These are phyloP conservation scores for Solanum appendiculatum DNA, from an alignment of 257 asterid genomes.

Conservation along the genomic window DNA sequence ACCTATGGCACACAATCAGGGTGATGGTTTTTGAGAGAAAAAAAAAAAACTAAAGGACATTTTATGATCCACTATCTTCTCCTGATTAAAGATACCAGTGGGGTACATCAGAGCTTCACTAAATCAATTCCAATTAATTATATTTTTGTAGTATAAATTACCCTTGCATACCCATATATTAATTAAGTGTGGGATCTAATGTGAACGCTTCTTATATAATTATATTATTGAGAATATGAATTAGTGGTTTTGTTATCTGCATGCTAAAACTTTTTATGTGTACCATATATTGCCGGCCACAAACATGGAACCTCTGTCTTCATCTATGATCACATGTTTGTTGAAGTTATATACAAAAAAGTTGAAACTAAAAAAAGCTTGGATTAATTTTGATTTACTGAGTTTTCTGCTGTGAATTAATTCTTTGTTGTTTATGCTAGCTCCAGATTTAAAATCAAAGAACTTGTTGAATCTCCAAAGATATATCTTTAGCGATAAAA, in stretches of 20 bases:
- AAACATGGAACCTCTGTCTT: not conserved
- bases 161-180: not conserved
- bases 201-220: not conserved
- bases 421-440: not conserved
- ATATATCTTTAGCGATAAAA: not conserved
- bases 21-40: too few relatives aligned
- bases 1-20: too few relatives aligned
- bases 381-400: not conserved
- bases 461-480: not conserved
- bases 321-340: not conserved
- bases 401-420: not conserved
- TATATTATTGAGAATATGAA: not conserved
- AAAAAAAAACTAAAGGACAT: too few relatives aligned
- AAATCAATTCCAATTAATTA: not conserved
- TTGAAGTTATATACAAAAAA: not conserved
- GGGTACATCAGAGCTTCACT: not conserved
- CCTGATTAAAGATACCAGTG: not conserved
- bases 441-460: not conserved
- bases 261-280: not conserved
- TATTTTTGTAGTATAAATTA: not conserved
- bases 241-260: not conserved
- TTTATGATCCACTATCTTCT: not conserved
- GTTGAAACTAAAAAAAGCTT: not conserved
- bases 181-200: not conserved
- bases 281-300: not conserved